These are phyloP conservation scores for Chaetoceros tenuissimus DNA, from an alignment of 108 stramenopile species.

Conservation along the genomic window DNA sequence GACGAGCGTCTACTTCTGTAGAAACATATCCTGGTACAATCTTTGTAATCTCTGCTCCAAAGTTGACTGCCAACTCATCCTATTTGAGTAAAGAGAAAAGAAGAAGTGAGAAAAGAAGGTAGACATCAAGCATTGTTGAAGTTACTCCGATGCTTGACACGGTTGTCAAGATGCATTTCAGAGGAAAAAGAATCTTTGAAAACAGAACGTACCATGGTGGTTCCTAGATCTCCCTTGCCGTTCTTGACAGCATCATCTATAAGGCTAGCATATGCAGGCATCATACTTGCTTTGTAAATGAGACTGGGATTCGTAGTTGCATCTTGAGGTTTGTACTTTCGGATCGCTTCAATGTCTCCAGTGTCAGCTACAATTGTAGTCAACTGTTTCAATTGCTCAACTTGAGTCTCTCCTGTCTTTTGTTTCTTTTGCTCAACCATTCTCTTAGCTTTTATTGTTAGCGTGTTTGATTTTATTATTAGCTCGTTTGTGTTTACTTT, in stretches of 20 bases:
- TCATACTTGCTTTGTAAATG: constrained; percentile 89
- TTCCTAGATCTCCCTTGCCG: constrained; percentile 63
- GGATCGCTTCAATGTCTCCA: constrained; percentile 88
- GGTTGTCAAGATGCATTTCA: neutral
- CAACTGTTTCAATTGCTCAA: constrained; percentile 71
- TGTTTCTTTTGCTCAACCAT: neutral
- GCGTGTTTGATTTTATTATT: neutral
- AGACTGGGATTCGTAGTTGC: constrained; percentile 97
- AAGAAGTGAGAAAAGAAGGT: neutral
- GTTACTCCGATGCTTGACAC: neutral
- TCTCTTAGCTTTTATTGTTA: neutral
- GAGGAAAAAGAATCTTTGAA: neutral
- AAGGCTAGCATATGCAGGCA: constrained; percentile 62
- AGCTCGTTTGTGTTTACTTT: neutral
- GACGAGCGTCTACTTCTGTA: constrained; percentile 98
- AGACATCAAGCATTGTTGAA: too few species aligned
- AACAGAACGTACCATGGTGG: constrained; percentile 56
- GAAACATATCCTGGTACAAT: constrained; percentile 99
- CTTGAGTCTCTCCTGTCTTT: constrained; percentile 10
- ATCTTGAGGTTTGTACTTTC: constrained; percentile 86
- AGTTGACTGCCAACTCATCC: constrained; percentile 96
- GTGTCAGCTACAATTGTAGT: constrained; percentile 86
- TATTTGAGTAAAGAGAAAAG: constrained; percentile 15
- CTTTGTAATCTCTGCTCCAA: constrained; percentile 95
- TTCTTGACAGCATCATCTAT: constrained; percentile 82